Conservation (phyloP, 345 rosid species). For the Crucihimalaya himalaica region DNA sequence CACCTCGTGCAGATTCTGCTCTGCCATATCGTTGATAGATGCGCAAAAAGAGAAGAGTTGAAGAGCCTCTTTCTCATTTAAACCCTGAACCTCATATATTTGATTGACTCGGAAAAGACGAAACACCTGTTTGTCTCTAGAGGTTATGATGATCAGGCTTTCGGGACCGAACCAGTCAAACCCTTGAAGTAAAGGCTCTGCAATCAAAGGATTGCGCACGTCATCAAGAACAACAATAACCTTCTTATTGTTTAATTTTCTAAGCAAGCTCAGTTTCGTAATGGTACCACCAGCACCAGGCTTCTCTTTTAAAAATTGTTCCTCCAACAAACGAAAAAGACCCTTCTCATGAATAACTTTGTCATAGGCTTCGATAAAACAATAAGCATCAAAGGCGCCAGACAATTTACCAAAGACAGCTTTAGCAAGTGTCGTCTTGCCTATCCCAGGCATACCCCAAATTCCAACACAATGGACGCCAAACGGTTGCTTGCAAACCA, state of each 20-base stretch:
- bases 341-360: neutral
- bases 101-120: neutral
- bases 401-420: conserved; percentile 7
- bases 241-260: neutral
- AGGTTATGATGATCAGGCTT: conserved; percentile 13
- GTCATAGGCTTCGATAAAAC: neutral
- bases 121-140: neutral
- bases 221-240: conserved; percentile 23
- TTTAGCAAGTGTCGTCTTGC: conserved; percentile 18
- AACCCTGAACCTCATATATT: neutral
- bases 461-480: conserved; percentile 1
- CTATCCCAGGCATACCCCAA: conserved; percentile 28
- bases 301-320: neutral
- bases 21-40: neutral
- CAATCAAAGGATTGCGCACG: neutral
- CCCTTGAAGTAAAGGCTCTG: neutral
- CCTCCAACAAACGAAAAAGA: neutral
- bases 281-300: neutral
- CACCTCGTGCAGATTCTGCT: neutral
- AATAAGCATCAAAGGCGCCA: neutral
- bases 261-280: neutral
- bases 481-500: neutral
- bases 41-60: neutral
- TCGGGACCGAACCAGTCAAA: neutral
- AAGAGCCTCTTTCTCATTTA: neutral